Percentiles rank a stretch among this genome's conserved stretches.
Evolutionary conservation across 441 rosid species (phyloP).

Genomic region (Corymbia calophylla): DNA sequence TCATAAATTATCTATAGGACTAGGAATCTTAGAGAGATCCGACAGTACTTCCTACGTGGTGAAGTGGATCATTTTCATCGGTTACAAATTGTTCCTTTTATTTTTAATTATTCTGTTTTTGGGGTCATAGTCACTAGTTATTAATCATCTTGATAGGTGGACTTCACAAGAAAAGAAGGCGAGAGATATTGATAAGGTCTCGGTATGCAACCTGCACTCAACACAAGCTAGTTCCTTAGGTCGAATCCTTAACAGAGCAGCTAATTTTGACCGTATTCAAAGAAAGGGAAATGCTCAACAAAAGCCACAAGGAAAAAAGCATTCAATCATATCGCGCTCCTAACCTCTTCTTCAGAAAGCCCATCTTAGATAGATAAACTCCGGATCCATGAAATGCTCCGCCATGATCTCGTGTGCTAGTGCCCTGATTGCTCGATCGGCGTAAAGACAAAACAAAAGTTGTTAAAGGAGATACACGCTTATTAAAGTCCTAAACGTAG

Average conservation of each 20-base stretch:
- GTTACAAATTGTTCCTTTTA: neutral
- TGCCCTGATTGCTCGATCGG: neutral
- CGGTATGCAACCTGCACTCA: neutral
- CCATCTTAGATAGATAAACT: neutral
- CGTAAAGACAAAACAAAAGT: neutral
- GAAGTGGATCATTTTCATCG: neutral
- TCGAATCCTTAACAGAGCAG: neutral
- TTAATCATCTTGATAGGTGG: neutral
- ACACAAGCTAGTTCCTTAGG: neutral
- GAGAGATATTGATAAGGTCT: neutral
- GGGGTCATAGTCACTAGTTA: neutral
- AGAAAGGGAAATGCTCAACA: neutral
- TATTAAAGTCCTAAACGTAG: neutral
- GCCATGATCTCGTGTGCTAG: neutral
- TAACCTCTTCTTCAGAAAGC: neutral
- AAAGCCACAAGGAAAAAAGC: neutral
- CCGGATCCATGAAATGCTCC: neutral
- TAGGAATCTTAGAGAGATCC: neutral
- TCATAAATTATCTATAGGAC: neutral
- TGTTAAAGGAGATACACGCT: neutral
- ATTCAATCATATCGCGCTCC: neutral
- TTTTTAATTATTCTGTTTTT: neutral
- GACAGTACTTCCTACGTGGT: neutral
- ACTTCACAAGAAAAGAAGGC: neutral
- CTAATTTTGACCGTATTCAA: neutral